Evolutionary conservation across 768 basidiomycete species (phyloP), one percentile per base, ranked within the genome.

Genomic region (Clitopilus hobsonii): DNA sequence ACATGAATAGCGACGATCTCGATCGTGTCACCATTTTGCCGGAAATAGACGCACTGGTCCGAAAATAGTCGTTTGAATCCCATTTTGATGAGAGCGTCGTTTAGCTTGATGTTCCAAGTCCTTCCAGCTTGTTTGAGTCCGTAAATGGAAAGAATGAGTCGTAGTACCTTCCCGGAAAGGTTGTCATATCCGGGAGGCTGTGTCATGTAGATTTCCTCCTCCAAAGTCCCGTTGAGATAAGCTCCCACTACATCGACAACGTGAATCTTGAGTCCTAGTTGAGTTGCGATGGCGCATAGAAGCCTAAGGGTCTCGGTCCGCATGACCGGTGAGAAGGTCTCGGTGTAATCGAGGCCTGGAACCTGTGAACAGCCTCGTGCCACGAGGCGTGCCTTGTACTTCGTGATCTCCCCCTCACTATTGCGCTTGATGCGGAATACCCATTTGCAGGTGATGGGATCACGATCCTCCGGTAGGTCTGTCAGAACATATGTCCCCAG

Each of bases 321-420:
- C 25, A 60, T 57, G 0, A 63, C 63, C 11, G 65, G 63, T 1
- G 61, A 60, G 30, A 56, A 67, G 4, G 62, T 67, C 30, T 68
- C 60, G 23, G 30, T 51, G 48, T 62, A 75, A 55, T 74, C 71
- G 11, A 71, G 45, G 4, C 74, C 72, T 16, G 61, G 61, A 5
- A 60, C 49, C 59, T 78, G 76, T 2, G 61, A 58, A 56, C 65
- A 75, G 10, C 68, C 65, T 52, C 65, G 61, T 7, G 56, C 61
- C 6, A 68, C 63, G 14, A 66, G 60, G 18, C 65, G 51, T 24
- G 65, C 62, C 56, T 79, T 79, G 64, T 71, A 68, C n/a, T 60
- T 38, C 18, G 55, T 41, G n/a, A 69, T 62, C 0, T 61, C 38
- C 10, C 62, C 64, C 14, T 53, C 53, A 2, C 57, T 51, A 41